These are phyloP conservation scores for Solanum megistacrolobum DNA, from an alignment of 257 asterid species.

Conservation along the genomic window DNA sequence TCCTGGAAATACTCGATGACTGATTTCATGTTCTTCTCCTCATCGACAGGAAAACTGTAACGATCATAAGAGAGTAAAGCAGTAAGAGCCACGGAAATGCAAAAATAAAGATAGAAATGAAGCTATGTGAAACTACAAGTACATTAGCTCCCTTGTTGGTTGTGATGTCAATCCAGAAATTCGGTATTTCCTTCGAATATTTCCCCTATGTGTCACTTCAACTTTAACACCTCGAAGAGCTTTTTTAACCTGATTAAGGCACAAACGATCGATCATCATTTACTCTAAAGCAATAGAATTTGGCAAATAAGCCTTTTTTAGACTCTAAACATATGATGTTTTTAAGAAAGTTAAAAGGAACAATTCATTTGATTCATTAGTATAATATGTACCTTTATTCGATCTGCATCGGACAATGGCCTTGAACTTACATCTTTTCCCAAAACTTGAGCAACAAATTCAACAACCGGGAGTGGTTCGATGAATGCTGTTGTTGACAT, in stretches of 20 bases:
- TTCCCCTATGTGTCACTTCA: constrained; percentile 95
- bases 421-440: constrained; percentile 83
- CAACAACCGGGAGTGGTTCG: constrained; percentile 93
- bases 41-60: constrained; percentile 91
- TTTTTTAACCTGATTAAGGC: constrained; percentile 62
- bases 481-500: constrained; percentile 99
- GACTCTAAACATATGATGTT: neutral
- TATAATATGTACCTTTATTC: constrained; percentile 49
- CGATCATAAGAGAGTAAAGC: neutral
- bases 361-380: neutral
- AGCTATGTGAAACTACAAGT: constrained; percentile 11
- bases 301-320: neutral
- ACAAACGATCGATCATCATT: neutral
- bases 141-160: constrained; percentile 94
- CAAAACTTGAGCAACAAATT: constrained; percentile 74
- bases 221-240: constrained; percentile 97
- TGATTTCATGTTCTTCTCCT: constrained; percentile 78
- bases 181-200: constrained; percentile 82
- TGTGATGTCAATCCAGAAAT: constrained; percentile 91
- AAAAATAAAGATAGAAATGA: neutral
- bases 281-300: neutral
- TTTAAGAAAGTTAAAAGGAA: neutral
- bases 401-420: constrained; percentile 84
- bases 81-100: neutral
- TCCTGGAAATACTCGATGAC: constrained; percentile 91